Evolutionary conservation across 176 grass and related monocot genomes (phyloP).

Genomic region (Ensete glaucum): DNA sequence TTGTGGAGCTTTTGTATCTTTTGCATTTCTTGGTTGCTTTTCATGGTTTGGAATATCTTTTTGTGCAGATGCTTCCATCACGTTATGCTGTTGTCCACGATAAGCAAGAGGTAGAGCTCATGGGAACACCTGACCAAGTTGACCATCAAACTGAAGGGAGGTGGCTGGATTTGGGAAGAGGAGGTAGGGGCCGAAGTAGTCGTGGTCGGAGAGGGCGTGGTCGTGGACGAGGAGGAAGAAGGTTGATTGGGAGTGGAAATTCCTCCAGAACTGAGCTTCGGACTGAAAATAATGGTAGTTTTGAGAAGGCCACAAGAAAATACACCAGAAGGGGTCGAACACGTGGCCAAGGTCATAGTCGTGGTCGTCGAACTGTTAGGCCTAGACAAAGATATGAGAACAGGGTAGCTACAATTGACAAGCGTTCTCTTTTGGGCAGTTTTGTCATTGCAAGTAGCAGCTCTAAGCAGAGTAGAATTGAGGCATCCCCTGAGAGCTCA

Average conservation of each 20-base stretch:
- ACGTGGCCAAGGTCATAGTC: conserved; percentile 33
- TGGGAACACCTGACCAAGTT: conserved; percentile 35
- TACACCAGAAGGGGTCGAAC: conserved; percentile 41
- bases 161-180: conserved; percentile 33
- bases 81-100: conserved; percentile 47
- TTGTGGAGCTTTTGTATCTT: too few relatives aligned
- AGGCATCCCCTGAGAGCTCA: conserved; percentile 65
- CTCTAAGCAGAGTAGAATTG: conserved; percentile 15
- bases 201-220: conserved; percentile 33
- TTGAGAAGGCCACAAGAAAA: conserved; percentile 43
- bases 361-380: conserved; percentile 59
- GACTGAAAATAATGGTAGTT: conserved; percentile 29
- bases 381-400: conserved; percentile 50
- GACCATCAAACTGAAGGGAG: conserved; percentile 14
- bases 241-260: conserved; percentile 39
- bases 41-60: neutral
- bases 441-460: conserved; percentile 55
- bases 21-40: neutral
- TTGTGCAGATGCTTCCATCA: conserved; percentile 54
- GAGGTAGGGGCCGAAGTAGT: conserved; percentile 59
- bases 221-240: conserved; percentile 49
- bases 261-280: conserved; percentile 28
- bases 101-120: conserved; percentile 35
- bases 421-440: conserved; percentile 47
- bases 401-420: conserved; percentile 46